Base-by-base conservation (phyloP, 371 early-diverging fungal species). In the Saksenaea vasiformis region DNA sequence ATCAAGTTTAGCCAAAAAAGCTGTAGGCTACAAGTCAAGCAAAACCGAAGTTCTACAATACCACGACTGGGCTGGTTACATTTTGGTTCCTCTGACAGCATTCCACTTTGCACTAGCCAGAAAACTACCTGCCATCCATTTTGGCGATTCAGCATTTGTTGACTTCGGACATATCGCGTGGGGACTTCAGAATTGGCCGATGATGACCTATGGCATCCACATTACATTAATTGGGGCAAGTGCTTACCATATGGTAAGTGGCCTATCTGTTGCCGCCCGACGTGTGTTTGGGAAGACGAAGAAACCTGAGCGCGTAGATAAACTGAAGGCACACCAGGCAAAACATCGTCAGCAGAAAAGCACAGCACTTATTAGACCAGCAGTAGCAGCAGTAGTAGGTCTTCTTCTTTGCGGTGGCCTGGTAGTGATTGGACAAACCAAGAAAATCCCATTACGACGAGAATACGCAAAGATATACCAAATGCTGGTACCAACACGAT, bases 71-170 rank as follows among this genome's bases (percentile, higher is more conserved):
- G 39, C 69, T 3, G 82, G 82, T 1, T 69, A 73, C 22, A 11
- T 62, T 3, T 57, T 79, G 15, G 57, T 79, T 11, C 82, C 82
- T 0, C 34, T 74, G 3, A 58, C 68, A 1, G 61, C 63, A 19
- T 57, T 75, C 22, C 82, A 82, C 24, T 77, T 72, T 58, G 65
- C 62, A 27, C 61, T 79, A 7, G 68, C 67, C 0, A 77, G 82
- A 27, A 34, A 17, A 13, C 54, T 79, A 5, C 82, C 82, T 15
- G 62, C 65, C 5, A 41, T 62, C 5, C 64, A 68, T 31, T 77
- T 79, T 73, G 82, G 82, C 13, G 82, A 82, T 54, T 77, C 78
- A 0, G 61, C 79, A 1, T 77, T 82, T 55, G 67, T 82, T 9
- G 82, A 82, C 54, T 77, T 79, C 62, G 70, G 74, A 9, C 67